A percentile compares a stretch with the other conserved stretches of the same genome.
phyloP scores from a whole-genome alignment of 441 rosid species.

The Aleurites moluccanus region DNA sequence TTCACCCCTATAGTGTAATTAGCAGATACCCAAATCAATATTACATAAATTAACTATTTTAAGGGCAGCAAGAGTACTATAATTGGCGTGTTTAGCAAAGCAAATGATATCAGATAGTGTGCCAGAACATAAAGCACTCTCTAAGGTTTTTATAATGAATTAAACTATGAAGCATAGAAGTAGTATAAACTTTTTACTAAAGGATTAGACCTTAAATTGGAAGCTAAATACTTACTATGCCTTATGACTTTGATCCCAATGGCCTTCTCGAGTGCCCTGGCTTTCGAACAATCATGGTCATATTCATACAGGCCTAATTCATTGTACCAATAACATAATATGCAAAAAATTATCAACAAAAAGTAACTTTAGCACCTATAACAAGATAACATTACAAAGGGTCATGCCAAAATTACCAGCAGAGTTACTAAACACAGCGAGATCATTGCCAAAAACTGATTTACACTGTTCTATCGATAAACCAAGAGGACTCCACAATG shows the following conservation, averaged over 20 bases:
- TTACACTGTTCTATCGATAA: constrained; percentile 75
- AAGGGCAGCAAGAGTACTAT: not conserved
- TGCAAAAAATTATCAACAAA: constrained; percentile 16
- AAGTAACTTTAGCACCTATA: constrained; percentile 4
- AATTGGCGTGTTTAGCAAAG: constrained; percentile 5
- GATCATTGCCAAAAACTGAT: constrained; percentile 73
- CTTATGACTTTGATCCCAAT: constrained; percentile 87
- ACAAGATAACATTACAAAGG: constrained; percentile 8
- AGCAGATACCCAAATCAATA: not conserved
- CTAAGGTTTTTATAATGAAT: not conserved
- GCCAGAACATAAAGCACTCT: not conserved
- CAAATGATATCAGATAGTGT: not conserved
- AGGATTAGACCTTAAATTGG: not conserved
- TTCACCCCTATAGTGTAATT: constrained; percentile 54
- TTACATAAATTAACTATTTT: not conserved
- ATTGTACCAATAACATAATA: constrained; percentile 19
- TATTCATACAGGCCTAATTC: constrained; percentile 77
- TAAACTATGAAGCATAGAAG: not conserved
- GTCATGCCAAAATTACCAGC: constrained; percentile 53
- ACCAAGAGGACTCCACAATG: constrained; percentile 62
- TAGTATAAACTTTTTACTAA: not conserved
- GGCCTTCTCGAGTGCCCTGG: constrained; percentile 76
- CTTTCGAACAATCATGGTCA: constrained; percentile 83
- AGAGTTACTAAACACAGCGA: constrained; percentile 90
- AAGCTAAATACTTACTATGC: constrained; percentile 59